Evolutionary conservation across 495 filamentous ascomycete species (phyloP), one percentile per base, ranked within the genome.

Genomic region (Oidiodendron maius): DNA sequence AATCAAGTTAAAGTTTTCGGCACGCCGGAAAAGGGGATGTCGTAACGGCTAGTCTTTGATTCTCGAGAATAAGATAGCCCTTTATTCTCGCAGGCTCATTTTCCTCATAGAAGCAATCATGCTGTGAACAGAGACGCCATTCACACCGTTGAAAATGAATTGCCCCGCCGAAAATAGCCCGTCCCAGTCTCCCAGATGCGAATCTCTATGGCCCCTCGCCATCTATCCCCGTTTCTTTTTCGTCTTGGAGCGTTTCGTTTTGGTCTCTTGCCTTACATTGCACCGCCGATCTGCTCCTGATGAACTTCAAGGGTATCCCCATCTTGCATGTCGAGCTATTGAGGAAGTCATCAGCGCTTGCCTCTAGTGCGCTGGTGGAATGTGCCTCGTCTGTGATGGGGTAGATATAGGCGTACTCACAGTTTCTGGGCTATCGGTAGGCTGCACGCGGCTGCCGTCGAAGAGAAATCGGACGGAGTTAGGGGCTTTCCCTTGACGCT

Each of bases 271-370:
- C 20, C 21, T 42, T 36, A 59, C 21, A 39, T 45, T 36, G 52
- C 38, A 34, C 84, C 87, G 47, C 93, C 94, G 47, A 97, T 95
- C 64, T 99, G 94, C 64, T 99, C 94, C 59, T 97, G 94, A 68
- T 97, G 94, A 21, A 99, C 94, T 61, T 99, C 94, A 8, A 99
- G 80, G 2, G 87, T 94, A 60, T 99, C 94, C 13, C 94, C 93
- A 55, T 99, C 94, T 56, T 81, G 74, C 93, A 98, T 97, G 26
- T 97, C 93, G 38, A 98, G 82, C 93, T 98, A 45, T 41, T 11
- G 28, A 22, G 11, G 45, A 24, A 32, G n/a, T 47, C 6, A 44
- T 57, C 38, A 57, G 54, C 22, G 37, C 44, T 24, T 2, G 15
- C 20, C 22, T 2, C 12, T 35, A 12, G n/a, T 30, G 16, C 39